These are phyloP conservation scores for Castanea crenata DNA, from an alignment of 306 rosid genomes.

Conservation along the genomic window DNA sequence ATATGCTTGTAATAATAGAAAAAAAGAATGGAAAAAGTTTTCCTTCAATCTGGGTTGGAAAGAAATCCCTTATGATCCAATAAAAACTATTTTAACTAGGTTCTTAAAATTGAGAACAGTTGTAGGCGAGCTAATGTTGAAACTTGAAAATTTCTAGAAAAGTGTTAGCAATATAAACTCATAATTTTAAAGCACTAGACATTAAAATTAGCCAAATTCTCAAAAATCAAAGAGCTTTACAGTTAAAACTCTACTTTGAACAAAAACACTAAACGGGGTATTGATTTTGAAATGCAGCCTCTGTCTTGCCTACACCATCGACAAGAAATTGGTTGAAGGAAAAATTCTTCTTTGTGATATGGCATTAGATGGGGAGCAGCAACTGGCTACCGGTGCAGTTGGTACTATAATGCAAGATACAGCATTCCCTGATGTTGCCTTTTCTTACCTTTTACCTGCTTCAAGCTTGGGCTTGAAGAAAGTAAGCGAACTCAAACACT, in stretches of 20 bases:
- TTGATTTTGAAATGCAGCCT: slow-evolving; percentile 6
- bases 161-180: too few species aligned
- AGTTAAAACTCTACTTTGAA: neutral
- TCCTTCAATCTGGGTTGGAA: too few species aligned
- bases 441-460: slow-evolving; percentile 16
- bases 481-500: neutral
- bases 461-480: slow-evolving; percentile 2
- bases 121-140: too few species aligned
- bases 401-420: slow-evolving; percentile 25
- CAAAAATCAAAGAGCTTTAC: too few species aligned
- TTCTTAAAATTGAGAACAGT: too few species aligned
- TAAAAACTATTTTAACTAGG: too few species aligned
- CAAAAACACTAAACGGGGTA: too few species aligned
- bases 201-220: too few species aligned
- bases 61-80: too few species aligned
- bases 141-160: too few species aligned
- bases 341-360: slow-evolving; percentile 41
- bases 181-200: too few species aligned
- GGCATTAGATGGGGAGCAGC: neutral
- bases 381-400: neutral
- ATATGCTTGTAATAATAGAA: too few species aligned
- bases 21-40: neutral
- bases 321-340: slow-evolving; percentile 17
- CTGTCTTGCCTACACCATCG: slow-evolving; percentile 3
- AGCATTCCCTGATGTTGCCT: neutral